Evolutionary conservation across 2,329 filamentous ascomycete genomes (phyloP), one percentile per base, ranked within the genome.

Genomic region (Aspergillus pseudoglaucus): DNA sequence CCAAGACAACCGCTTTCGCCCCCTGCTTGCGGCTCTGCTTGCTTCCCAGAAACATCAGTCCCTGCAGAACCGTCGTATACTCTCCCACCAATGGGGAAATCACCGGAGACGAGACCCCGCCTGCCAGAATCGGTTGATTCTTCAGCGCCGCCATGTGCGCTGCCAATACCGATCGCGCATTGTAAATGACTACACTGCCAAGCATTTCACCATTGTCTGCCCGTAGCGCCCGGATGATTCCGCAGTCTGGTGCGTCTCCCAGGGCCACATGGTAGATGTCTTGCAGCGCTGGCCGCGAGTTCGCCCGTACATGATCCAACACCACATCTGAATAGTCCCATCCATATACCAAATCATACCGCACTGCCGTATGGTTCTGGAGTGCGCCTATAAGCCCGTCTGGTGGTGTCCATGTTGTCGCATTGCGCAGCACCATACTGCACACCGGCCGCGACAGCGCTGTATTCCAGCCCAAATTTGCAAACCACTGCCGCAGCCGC

Each of bases 401-500:
- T 0, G 89, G 88, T 6, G 87, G 82, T 5, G 75, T 71, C 89
- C 89, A 95, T 10, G 76, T 78, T 20, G 75, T 67, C n/a, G 94
- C 71, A 56, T 89, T 85, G 32, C 80, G 78, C 43, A 93, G 84
- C 2, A 83, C 72, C 77, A 94, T 84, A 63, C 85, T 90, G 58
- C 80, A 84, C 0, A 86, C 77, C 0, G 81, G 73, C 9, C 79
- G 75, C 2, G 81, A 82, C 4, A 82, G 71, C 0, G 80, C 76
- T 2, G 79, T 85, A 59, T 94, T 90, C 90, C 90, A 96, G 12
- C 91, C 90, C 42, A 90, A 79, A 54, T 85, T 88, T n/a, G 84
- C 81, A 65, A 96, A 95, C 90, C 90, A 97, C 41, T 80, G 78
- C n/a, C 81, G 75, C 18, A 83, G 65, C 43, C 76, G 74, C 62